Evolutionary conservation across 352 stramenopile species (phyloP).

Genomic region (Phytophthora sp.): DNA sequence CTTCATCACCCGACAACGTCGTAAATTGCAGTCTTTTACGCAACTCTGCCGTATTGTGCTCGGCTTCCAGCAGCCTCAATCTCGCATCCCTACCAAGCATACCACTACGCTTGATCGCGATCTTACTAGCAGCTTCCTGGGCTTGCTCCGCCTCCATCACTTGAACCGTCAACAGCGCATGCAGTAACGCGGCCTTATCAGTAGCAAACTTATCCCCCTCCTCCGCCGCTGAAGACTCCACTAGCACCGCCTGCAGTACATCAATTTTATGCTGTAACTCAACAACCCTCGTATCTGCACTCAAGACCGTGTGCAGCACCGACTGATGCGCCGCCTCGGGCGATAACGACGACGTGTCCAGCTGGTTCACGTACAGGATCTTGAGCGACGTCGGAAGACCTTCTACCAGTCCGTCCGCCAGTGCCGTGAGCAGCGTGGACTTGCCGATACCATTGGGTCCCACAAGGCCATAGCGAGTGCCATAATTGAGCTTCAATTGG

Average conservation of each 20-base stretch:
- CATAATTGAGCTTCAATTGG: constrained; percentile 78
- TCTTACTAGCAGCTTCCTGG: constrained; percentile 45
- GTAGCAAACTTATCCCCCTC: constrained; percentile 31
- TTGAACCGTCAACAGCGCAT: constrained; percentile 45
- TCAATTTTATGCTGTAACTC: constrained; percentile 47
- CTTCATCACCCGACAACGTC: constrained; percentile 2
- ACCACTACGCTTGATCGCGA: constrained; percentile 61
- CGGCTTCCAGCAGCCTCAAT: constrained; percentile 48
- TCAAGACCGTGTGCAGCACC: constrained; percentile 54
- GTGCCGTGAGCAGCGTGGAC: constrained; percentile 93
- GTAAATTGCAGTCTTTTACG: constrained; percentile 38
- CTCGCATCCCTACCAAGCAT: constrained; percentile 59
- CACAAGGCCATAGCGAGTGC: constrained; percentile 83
- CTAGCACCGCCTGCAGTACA: constrained; percentile 40
- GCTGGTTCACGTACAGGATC: constrained; percentile 68
- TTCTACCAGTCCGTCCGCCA: constrained; percentile 88
- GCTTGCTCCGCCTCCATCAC: constrained; percentile 47
- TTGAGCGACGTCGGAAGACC: constrained; percentile 50
- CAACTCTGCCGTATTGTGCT: constrained; percentile 43
- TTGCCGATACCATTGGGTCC: constrained; percentile 89
- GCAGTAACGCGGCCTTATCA: constrained; percentile 42
- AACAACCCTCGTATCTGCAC: constrained; percentile 48
- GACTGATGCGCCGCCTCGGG: constrained; percentile 28
- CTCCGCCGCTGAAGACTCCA: constrained; percentile 8
- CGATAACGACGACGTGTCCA: constrained; percentile 55